Evolutionary conservation across 2,329 filamentous ascomycete genomes (phyloP), one percentile per base, ranked within the genome.

Genomic region (Grosmannia penicillata): DNA sequence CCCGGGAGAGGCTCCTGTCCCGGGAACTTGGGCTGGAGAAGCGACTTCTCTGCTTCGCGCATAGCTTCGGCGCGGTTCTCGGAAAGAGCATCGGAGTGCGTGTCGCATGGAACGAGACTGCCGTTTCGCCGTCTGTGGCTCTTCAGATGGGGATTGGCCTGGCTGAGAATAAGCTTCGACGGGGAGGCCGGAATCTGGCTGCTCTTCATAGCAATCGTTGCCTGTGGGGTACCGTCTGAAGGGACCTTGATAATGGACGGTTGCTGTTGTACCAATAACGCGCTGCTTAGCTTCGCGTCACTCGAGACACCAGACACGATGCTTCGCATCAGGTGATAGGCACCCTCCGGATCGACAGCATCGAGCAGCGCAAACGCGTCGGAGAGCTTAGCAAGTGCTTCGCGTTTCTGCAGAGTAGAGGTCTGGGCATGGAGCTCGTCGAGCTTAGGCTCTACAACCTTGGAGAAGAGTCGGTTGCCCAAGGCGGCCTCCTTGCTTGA

Each of bases 401-500:
- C 85, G 26, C 87, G 73, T 56, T 91, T 93, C 44, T 62, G 61
- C 50, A 69, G 58, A 3, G 56, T 62, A 5, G 70, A 72, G 1
- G 71, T 94, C 39, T 89, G 82, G n/a, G 85, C 82, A 51, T 93
- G 77, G 2, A 87, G 67, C 56, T 96, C 86, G 48, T 86, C 78
- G 45, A 95, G 78, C 1, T 81, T 75, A 5, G 84, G 78, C 42
- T 94, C 87, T 13, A 96, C 61, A 4, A 82, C 78, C 55, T 83
- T 86, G 49, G 72, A 75, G 58, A 89, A 95, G 15, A 85, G 70
- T 27, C 85, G 75, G 40, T 83, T 75, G 11, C 89, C 91, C 0
- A 95, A 68, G 7, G 84, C 60, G 0, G 82, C 82, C 55, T 96
- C 87, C 56, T 94, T 94, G 50, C 73, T 78, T 35, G 66, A 70